Percentiles rank a stretch among this genome's conserved stretches.
Conservation (phyloP, 176 grass and related monocot species). For the Panicum miliaceum region DNA sequence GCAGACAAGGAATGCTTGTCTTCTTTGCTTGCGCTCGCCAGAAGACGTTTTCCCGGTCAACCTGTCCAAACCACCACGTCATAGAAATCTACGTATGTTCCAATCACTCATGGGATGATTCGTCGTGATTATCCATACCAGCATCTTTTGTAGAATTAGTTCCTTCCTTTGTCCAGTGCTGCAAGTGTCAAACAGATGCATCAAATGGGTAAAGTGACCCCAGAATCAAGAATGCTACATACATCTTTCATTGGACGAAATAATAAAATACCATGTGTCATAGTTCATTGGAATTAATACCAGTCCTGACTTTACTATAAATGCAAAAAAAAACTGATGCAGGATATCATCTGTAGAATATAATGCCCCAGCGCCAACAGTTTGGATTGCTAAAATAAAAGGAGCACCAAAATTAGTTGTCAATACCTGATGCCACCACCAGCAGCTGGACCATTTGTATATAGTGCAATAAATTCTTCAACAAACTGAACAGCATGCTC, state of each 20-base stretch:
- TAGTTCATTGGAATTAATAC: neutral
- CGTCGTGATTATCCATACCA: conserved; percentile 57
- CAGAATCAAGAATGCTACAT: conserved; percentile 15
- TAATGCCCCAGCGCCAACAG: neutral
- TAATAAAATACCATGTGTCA: neutral
- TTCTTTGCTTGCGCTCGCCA: conserved; percentile 63
- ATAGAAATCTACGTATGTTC: neutral
- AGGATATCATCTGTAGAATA: conserved; percentile 10
- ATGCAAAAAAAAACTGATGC: too few relatives aligned
- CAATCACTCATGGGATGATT: conserved; percentile 6
- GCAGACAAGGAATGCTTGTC: conserved; percentile 41
- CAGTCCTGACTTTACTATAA: neutral
- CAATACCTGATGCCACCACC: conserved; percentile 88
- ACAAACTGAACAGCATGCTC: conserved; percentile 77
- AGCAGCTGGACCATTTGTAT: conserved; percentile 92
- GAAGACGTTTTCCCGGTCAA: conserved; percentile 65
- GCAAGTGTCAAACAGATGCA: conserved; percentile 46
- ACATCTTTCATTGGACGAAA: neutral
- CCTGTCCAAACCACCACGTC: conserved; percentile 48
- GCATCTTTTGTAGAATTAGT: conserved; percentile 71
- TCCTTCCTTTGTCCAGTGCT: conserved; percentile 82
- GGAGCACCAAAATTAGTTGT: neutral
- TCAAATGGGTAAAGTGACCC: conserved; percentile 26
- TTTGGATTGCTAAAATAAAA: conserved; percentile 8
- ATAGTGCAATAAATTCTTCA: conserved; percentile 91